Base-by-base conservation (phyloP, 2,329 filamentous ascomycete species). In the Diaporthe amygdali region DNA sequence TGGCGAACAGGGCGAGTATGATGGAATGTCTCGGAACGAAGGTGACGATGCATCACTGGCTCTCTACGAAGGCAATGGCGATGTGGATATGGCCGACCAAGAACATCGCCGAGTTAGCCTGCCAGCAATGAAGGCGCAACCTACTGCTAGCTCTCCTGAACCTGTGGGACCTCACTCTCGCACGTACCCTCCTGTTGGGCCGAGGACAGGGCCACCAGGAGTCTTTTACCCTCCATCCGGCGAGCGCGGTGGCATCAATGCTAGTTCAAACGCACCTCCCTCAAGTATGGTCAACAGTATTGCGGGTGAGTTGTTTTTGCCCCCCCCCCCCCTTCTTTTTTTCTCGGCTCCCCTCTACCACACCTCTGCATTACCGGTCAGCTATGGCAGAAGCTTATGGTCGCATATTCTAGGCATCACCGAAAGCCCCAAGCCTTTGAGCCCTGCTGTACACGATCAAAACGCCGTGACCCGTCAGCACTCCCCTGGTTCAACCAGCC, bases 371-470 rank as follows among this genome's bases (percentile, higher is more conserved):
- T 76, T 86, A 66, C 83, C 86, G 9, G 78, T 86, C 34, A 82
- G 82, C 14, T 30, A n/a, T 25, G 81, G 83, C 51, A 83, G 83
- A 55, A 85, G 84, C 71, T 84, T 84, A 56, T 88, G 87, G 22
- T 88, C 95, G 74, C 97, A 94, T 78, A 88, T 90, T 10, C 91
- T 94, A 68, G 88, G 84, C 71, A 93, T 97, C 84, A 96, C 93
- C 3, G 94, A 97, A 81, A 97, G 94, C 75, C 94, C 95, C 0
- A 97, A 95, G 78, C 92, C 95, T 5, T 85, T 97, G 49, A 95
- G 92, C 72, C 92, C 93, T n/a, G 76, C 86, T 25, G 85, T 92
- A 90, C 74, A 81, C 87, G 20, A 81, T 83, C 64, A 83, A 79
- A 37, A 72, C 82, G 71, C 76, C 78, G 49, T 79, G 76, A 77